Evolutionary conservation across 768 basidiomycete species (phyloP).

Genomic region (Trametes cinnabarina): DNA sequence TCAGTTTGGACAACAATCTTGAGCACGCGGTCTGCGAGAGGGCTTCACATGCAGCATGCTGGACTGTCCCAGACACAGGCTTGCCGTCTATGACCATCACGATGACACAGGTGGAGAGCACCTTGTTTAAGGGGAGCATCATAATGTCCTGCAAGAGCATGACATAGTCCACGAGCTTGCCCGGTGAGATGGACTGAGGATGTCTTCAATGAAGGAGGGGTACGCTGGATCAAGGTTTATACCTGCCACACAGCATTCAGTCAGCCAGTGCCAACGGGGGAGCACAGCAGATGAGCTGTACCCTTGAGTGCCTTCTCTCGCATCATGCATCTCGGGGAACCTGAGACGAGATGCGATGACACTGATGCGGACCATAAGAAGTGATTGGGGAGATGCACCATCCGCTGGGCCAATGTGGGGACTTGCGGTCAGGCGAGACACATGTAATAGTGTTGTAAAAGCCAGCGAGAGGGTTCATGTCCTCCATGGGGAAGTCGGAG

Average conservation of each 20-base stretch:
- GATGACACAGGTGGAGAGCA: conserved; percentile 66
- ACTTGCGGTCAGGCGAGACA: conserved; percentile 61
- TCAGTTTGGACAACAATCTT: too few species aligned
- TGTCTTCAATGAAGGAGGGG: conserved; percentile 75
- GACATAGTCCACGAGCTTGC: conserved; percentile 86
- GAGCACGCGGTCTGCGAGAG: too few species aligned
- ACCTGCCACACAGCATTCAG: conserved; percentile 43
- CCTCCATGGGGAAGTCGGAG: conserved; percentile 89
- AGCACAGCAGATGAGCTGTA: conserved; percentile 24
- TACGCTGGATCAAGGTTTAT: conserved; percentile 89
- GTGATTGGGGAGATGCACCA: conserved; percentile 53
- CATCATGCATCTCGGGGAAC: conserved; percentile 75
- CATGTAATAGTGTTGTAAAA: conserved; percentile 90
- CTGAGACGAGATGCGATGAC: conserved; percentile 35
- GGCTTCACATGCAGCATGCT: neutral
- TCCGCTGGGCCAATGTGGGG: conserved; percentile 79
- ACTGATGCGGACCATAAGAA: neutral
- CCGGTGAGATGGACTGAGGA: conserved; percentile 72
- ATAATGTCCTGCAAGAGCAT: conserved; percentile 83
- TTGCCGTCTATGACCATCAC: conserved; percentile 80
- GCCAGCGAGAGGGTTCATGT: conserved; percentile 76
- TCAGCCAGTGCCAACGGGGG: neutral
- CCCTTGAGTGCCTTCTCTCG: conserved; percentile 76
- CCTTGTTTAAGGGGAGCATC: conserved; percentile 52
- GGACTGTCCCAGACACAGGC: conserved; percentile 41